Percentiles rank a stretch among this genome's conserved stretches.
These are phyloP conservation scores for Colletotrichum tropicale DNA, from an alignment of 2,329 filamentous ascomycete genomes.

Conservation along the genomic window DNA sequence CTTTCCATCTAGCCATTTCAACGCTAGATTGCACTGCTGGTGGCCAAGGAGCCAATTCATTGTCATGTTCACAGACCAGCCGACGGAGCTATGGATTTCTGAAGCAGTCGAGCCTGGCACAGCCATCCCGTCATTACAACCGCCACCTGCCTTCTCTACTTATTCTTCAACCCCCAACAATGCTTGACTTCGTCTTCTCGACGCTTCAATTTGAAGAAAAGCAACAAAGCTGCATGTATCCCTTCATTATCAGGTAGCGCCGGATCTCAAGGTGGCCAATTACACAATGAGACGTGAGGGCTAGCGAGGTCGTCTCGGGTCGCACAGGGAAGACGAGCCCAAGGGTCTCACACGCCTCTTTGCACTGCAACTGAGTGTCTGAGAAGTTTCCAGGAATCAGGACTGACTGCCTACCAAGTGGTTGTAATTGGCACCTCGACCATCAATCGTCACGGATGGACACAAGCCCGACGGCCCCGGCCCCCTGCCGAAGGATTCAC, in stretches of 20 bases:
- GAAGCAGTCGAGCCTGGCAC: not conserved
- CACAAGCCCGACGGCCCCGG: no score
- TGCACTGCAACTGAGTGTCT: not conserved
- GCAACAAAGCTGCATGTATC: not conserved
- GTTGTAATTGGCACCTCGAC: no score
- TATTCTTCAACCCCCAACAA: not conserved
- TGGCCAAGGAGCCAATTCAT: not conserved
- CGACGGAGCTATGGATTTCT: not conserved
- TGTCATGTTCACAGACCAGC: not conserved
- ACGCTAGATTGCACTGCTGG: not conserved
- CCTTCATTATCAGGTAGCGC: not conserved
- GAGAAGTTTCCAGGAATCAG: not conserved
- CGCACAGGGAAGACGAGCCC: not conserved
- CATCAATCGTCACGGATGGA: no score
- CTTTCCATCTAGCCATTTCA: not conserved
- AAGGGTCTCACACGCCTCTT: not conserved
- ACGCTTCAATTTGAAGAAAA: not conserved
- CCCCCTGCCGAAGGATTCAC: constrained; percentile 15
- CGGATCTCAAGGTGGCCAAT: not conserved
- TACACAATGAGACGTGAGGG: not conserved
- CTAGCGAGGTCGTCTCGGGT: not conserved
- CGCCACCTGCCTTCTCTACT: not conserved
- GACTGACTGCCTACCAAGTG: not conserved
- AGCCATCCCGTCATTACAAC: not conserved
- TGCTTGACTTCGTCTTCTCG: not conserved